phyloP scores from a whole-genome alignment of 208 protist species.

The Leishmania amazonensis region DNA sequence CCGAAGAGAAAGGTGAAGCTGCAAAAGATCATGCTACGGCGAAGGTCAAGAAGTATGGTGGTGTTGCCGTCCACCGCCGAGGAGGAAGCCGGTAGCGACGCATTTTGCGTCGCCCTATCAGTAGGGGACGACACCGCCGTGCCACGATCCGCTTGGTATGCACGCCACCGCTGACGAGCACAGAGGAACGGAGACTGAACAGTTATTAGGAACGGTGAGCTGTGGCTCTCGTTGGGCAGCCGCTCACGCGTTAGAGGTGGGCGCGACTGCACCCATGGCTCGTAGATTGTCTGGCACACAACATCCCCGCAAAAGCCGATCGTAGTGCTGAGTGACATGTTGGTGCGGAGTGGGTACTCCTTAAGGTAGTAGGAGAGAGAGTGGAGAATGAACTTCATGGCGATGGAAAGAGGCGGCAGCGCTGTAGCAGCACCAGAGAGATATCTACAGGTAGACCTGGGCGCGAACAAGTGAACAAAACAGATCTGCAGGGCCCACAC shows the following conservation, averaged over 20 bases:
- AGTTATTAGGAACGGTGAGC: slow-evolving; percentile 45
- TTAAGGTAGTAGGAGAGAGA: slow-evolving; percentile 60
- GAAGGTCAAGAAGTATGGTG: slow-evolving; percentile 60
- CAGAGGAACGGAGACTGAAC: slow-evolving; percentile 47
- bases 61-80: slow-evolving; percentile 19
- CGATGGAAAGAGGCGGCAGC: background rate
- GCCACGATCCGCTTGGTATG: background rate
- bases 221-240: slow-evolving; percentile 35
- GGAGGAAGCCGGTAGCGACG: background rate
- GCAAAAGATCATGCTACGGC: slow-evolving; percentile 78
- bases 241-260: slow-evolving; percentile 38
- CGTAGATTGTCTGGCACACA: slow-evolving; percentile 70
- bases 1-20: slow-evolving; percentile 77
- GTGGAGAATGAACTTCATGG: slow-evolving; percentile 38
- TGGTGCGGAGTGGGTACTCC: slow-evolving; percentile 53
- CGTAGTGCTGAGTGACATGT: slow-evolving; percentile 56
- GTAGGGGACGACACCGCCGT: background rate
- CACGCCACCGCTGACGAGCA: slow-evolving; percentile 15
- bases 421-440: background rate
- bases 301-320: slow-evolving; percentile 76
- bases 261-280: slow-evolving; percentile 40
- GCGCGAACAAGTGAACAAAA: background rate
- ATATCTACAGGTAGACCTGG: background rate
- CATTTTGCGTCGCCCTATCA: background rate
- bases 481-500: background rate